Evolutionary conservation across 2,329 filamentous ascomycete genomes (phyloP).

Genomic region (Stylonectria norvegica): DNA sequence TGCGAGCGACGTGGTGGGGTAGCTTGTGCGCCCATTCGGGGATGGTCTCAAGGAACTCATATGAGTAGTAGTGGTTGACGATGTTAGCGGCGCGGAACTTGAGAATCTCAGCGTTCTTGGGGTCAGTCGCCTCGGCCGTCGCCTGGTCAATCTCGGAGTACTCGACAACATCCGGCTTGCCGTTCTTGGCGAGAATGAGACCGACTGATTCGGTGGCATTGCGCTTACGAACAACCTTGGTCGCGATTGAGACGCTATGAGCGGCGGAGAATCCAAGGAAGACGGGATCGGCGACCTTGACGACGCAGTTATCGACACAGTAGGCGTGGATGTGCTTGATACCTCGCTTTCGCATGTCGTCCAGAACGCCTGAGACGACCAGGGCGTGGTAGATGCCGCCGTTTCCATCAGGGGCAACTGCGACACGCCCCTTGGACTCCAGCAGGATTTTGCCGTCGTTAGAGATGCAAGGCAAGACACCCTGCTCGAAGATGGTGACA

Average conservation of each 20-base stretch:
- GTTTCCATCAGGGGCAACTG: slow-evolving; percentile 95
- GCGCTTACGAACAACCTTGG: slow-evolving; percentile 98
- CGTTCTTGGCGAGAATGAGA: slow-evolving; percentile 90
- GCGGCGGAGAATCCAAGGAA: slow-evolving; percentile 92
- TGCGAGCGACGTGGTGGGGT: slow-evolving; percentile 92
- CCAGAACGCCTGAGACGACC: slow-evolving; percentile 72
- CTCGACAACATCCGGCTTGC: slow-evolving; percentile 94
- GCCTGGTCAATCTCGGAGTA: slow-evolving; percentile 93
- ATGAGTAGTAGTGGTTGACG: slow-evolving; percentile 99
- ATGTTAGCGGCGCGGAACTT: slow-evolving; percentile 99
- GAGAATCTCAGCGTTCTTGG: slow-evolving; percentile 74
- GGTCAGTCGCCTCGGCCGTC: slow-evolving; percentile 85
- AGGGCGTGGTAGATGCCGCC: slow-evolving; percentile 95
- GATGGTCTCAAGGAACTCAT: slow-evolving; percentile 86
- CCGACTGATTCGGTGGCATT: slow-evolving; percentile 94
- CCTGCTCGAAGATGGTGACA: slow-evolving; percentile 92
- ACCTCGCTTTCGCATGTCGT: slow-evolving; percentile 83
- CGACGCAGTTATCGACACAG: slow-evolving; percentile 99
- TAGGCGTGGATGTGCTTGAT: slow-evolving; percentile 96
- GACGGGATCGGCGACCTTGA: slow-evolving; percentile 93
- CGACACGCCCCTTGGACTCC: slow-evolving; percentile 84
- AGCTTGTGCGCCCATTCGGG: slow-evolving; percentile 81
- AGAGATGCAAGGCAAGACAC: slow-evolving; percentile 91
- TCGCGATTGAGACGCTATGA: slow-evolving; percentile 90
- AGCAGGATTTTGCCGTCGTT: slow-evolving; percentile 97